Evolutionary conservation across 495 filamentous ascomycete species (phyloP), one percentile per base, ranked within the genome.

Genomic region (Lasiosphaeria hispida): DNA sequence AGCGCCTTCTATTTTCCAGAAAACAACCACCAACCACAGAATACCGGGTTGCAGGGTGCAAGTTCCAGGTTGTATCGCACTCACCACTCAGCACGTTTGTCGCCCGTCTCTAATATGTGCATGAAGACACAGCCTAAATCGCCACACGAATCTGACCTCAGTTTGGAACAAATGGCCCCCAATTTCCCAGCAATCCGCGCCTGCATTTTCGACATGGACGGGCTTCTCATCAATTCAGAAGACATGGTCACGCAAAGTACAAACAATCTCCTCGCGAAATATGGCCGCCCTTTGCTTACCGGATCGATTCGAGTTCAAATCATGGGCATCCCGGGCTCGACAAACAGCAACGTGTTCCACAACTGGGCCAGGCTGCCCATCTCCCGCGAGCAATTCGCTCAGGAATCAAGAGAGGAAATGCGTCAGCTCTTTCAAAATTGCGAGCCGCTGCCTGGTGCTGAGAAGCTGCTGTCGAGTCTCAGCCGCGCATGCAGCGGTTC

Each of bases 201-300:
- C 53, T 95, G 90, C 75, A 86, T 97, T 56, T 96, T 97, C 70
- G 92, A 97, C 80, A 93, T 97, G 89, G 93, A 97, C 69, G 92
- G 92, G 43, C 86, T 96, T 43, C 81, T 96, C 37, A 84, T 96
- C 64, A 85, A 96, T 73, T 87, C 89, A 13, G 93, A 97, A 69
- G 93, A 97, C 71, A 82, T 87, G 62, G 95, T 96, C 78, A 92
- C 87, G 0, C 68, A 79, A 14, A 85, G 85, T 72, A 88, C 88
- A 19, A 93, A 96, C 70, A 72, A 80, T 23, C 79, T 96, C 36
- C 87, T 97, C 7, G 73, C 75, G 35, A 80, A 86, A 63, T 85
- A 91, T 69, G 81, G 80, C 59, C 85, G 83, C 35, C 85, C 88
- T 1, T 60, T 72, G 9, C 78, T 97, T 2, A 91, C 93, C 0